A percentile compares a stretch with the other conserved stretches of the same genome.
These are phyloP conservation scores for Nothophaeocryptopus gaeumannii DNA, from an alignment of 2,329 filamentous ascomycete species.

Conservation along the genomic window DNA sequence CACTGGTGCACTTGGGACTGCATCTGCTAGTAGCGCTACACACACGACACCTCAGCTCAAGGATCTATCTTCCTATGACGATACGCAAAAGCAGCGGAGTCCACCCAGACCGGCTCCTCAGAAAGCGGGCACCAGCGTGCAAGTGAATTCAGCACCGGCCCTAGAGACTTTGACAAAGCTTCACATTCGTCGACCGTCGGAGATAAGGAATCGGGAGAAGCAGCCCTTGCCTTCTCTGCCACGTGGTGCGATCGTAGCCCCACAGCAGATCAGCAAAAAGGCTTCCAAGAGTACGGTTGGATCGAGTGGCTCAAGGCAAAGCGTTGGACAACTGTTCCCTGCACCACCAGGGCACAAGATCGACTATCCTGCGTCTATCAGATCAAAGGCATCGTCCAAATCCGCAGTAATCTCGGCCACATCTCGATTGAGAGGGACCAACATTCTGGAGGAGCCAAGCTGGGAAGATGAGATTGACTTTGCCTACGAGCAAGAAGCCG, in stretches of 20 bases:
- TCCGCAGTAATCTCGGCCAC: constrained; percentile 13
- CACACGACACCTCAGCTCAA: constrained; percentile 13
- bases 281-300: constrained; percentile 11
- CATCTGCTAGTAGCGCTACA: constrained; percentile 8
- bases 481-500: constrained; percentile 60
- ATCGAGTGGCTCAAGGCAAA: constrained; percentile 7
- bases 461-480: constrained; percentile 65
- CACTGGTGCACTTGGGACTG: constrained; percentile 18
- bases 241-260: constrained; percentile 5
- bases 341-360: constrained; percentile 7
- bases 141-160: constrained; percentile 1
- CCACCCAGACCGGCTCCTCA: not conserved
- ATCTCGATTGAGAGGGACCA: constrained; percentile 14
- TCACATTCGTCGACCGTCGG: constrained; percentile 7
- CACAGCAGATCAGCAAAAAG: constrained; percentile 8
- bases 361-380: constrained; percentile 9
- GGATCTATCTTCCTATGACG: constrained; percentile 1
- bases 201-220: constrained; percentile 17
- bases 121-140: not conserved
- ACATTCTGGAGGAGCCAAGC: constrained; percentile 39
- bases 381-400: constrained; percentile 17
- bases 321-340: constrained; percentile 11
- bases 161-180: constrained; percentile 8
- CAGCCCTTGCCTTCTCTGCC: constrained; percentile 16
- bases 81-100: not conserved